Percentiles rank a stretch among this genome's conserved stretches.
These are phyloP conservation scores for Papiliotrema laurentii DNA, from an alignment of 1,284 basidiomycete species.

Conservation along the genomic window DNA sequence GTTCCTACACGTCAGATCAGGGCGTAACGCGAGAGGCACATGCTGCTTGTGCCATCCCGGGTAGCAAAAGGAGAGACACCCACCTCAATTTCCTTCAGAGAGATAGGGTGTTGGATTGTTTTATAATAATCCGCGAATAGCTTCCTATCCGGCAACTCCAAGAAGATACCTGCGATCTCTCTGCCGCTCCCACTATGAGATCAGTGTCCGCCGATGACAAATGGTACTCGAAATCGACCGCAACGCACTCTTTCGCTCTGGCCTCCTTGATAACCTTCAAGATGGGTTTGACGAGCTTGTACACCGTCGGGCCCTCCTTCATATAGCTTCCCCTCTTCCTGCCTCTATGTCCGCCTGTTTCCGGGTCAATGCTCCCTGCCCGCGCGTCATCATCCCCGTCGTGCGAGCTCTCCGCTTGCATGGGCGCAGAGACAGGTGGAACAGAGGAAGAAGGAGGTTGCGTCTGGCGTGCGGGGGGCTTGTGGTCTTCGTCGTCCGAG, in stretches of 20 bases:
- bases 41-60: too few species aligned
- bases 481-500: conserved; percentile 16
- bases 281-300: conserved; percentile 45
- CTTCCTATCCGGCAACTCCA: conserved; percentile 68
- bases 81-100: conserved; percentile 77
- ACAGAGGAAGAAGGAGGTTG: too few species aligned
- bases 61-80: too few species aligned
- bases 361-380: not conserved
- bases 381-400: conserved; percentile 8
- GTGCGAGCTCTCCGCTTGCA: not conserved
- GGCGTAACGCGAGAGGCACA: not conserved
- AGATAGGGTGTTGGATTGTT: conserved; percentile 75
- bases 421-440: not conserved
- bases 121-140: conserved; percentile 91
- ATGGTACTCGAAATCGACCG: not conserved
- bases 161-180: conserved; percentile 65
- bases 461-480: not conserved
- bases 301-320: conserved; percentile 42
- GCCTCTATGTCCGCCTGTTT: conserved; percentile 4
- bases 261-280: conserved; percentile 37
- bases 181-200: conserved; percentile 58
- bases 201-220: conserved; percentile 1
- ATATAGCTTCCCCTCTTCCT: conserved; percentile 35
- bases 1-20: conserved; percentile 41
- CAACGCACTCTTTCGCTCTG: conserved; percentile 35